phyloP scores from a whole-genome alignment of 768 basidiomycete species.

The Daedaleopsis sinensis region DNA sequence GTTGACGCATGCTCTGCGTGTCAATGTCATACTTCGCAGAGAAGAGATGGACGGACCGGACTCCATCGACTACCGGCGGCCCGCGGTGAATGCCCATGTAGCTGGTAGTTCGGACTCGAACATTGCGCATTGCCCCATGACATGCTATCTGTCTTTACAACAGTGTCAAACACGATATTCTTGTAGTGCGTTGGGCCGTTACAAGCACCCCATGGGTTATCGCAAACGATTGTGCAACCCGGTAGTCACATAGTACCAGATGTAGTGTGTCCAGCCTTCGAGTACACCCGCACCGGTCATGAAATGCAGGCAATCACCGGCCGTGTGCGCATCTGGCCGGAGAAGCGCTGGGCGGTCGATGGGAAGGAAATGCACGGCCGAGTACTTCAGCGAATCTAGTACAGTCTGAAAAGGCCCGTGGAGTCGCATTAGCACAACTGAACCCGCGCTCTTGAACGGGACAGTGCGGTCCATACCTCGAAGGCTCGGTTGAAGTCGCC shows the following conservation, averaged over 20 bases:
- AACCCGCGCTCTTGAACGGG: slow-evolving; percentile 10
- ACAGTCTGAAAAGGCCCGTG: slow-evolving; percentile 39
- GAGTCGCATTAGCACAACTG: not conserved
- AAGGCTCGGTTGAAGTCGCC: slow-evolving; percentile 57
- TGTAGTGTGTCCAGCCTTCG: slow-evolving; percentile 55
- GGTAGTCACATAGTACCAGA: slow-evolving; percentile 49
- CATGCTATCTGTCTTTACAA: no score
- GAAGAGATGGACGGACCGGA: no score
- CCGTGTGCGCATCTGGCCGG: slow-evolving; percentile 61
- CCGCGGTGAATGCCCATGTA: no score
- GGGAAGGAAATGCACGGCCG: slow-evolving; percentile 58
- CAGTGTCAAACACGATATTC: no score
- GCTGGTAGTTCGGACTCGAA: no score
- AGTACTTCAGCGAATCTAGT: slow-evolving; percentile 44
- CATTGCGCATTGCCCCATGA: no score
- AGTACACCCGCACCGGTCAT: slow-evolving; percentile 49
- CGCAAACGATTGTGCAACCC: no score
- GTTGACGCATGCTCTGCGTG: no score
- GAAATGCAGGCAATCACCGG: slow-evolving; percentile 52
- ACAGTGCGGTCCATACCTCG: slow-evolving; percentile 42
- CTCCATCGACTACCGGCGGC: no score
- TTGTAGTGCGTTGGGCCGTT: no score
- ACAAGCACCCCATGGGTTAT: no score
- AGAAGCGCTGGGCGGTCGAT: slow-evolving; percentile 65
- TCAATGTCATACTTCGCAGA: no score